A percentile compares a stretch with the other conserved stretches of the same genome.
Evolutionary conservation across 1,284 basidiomycete species (phyloP).

Genomic region (Coniferiporia weirii): DNA sequence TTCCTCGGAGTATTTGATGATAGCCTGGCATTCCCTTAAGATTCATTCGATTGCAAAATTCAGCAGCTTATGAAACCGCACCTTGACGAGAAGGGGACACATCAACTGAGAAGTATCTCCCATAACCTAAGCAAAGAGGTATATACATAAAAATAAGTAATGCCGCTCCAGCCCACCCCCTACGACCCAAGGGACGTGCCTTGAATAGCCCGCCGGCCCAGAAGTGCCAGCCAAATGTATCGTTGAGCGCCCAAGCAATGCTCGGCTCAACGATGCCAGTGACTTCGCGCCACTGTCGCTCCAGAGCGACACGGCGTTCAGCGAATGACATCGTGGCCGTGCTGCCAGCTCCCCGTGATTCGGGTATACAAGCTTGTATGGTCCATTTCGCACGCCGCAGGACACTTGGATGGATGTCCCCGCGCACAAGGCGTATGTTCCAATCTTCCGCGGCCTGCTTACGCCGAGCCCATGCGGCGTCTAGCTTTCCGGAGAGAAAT

Average conservation of each 20-base stretch:
- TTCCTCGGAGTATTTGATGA: constrained; percentile 65
- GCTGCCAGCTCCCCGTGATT: constrained; percentile 1
- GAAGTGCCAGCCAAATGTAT: constrained; percentile 62
- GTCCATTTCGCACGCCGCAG: constrained; percentile 41
- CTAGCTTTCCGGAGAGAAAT: constrained; percentile 43
- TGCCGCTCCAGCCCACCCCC: not conserved
- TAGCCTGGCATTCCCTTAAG: constrained; percentile 31
- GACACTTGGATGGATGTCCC: constrained; percentile 39
- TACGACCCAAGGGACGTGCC: constrained; percentile 23
- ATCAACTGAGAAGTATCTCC: constrained; percentile 60
- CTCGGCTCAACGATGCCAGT: constrained; percentile 48
- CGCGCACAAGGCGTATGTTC: constrained; percentile 47
- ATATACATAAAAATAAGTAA: not conserved
- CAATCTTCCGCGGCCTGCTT: constrained; percentile 44
- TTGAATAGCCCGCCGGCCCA: constrained; percentile 64
- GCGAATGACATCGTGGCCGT: not conserved
- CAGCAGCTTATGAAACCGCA: constrained; percentile 20
- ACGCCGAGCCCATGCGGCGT: constrained; percentile 45
- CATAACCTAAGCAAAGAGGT: constrained; percentile 34
- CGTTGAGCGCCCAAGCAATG: constrained; percentile 65
- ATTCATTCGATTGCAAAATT: not conserved
- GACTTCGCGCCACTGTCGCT: constrained; percentile 45
- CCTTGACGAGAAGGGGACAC: constrained; percentile 61
- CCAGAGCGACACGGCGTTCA: constrained; percentile 32
- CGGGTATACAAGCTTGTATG: constrained; percentile 29